A percentile compares a stretch with the other conserved stretches of the same genome.
These are phyloP conservation scores for Chlorencoelia australis DNA, from an alignment of 2,329 filamentous ascomycete species.

Conservation along the genomic window DNA sequence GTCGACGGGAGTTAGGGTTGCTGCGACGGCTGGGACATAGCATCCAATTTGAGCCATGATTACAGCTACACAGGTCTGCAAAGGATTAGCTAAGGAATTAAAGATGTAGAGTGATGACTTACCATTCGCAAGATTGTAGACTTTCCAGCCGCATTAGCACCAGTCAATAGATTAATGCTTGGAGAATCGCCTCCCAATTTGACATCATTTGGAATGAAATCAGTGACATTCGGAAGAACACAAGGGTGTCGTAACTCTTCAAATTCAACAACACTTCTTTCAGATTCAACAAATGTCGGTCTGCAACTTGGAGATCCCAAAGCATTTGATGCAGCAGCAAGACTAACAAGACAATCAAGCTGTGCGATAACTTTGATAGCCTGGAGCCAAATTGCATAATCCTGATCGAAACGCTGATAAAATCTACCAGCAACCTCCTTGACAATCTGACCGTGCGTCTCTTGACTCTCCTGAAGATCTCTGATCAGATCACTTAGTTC, in stretches of 20 bases:
- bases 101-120: constrained; percentile 26
- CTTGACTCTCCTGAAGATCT: constrained; percentile 84
- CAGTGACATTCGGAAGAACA: constrained; percentile 77
- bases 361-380: constrained; percentile 87
- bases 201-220: constrained; percentile 96
- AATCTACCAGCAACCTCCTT: constrained; percentile 78
- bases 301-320: constrained; percentile 83
- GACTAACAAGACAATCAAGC: constrained; percentile 86
- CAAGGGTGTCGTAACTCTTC: constrained; percentile 89
- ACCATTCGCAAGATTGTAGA: constrained; percentile 94
- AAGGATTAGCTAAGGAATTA: constrained; percentile 10
- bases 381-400: constrained; percentile 76
- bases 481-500: constrained; percentile 76
- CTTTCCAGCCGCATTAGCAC: constrained; percentile 94
- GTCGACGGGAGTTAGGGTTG: constrained; percentile 80
- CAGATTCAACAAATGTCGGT: constrained; percentile 75
- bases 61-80: constrained; percentile 80
- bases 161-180: constrained; percentile 86
- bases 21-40: constrained; percentile 74
- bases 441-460: constrained; percentile 83
- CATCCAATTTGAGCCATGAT: constrained; percentile 97
- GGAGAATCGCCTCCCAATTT: constrained; percentile 69
- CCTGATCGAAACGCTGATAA: constrained; percentile 76
- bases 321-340: constrained; percentile 78
- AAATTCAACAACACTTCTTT: constrained; percentile 84